These are phyloP conservation scores for Amphirosellinia nigrospora DNA, from an alignment of 495 filamentous ascomycete species.

Conservation along the genomic window DNA sequence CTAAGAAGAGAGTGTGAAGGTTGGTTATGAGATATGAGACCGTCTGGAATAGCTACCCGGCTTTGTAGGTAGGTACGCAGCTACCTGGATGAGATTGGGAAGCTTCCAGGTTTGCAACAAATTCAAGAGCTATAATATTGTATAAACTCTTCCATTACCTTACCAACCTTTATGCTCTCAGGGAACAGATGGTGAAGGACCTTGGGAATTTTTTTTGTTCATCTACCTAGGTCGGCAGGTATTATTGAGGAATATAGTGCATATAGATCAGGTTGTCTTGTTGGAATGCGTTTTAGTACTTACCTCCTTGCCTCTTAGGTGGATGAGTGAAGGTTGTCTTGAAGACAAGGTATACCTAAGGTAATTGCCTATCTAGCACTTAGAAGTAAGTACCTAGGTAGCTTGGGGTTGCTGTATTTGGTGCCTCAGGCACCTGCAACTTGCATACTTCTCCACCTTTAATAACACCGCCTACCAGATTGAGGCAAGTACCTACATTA, in stretches of 20 bases:
- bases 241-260: too few relatives aligned
- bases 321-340: too few relatives aligned
- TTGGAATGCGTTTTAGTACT: not conserved
- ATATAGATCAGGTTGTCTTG: too few relatives aligned
- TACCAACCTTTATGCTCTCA: not conserved
- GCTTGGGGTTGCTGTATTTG: not conserved
- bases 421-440: not conserved
- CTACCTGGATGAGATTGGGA: not conserved
- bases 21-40: not conserved
- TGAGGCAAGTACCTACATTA: not conserved
- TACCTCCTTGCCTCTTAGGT: too few relatives aligned
- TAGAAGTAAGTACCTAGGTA: too few relatives aligned
- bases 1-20: not conserved
- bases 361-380: not conserved
- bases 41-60: not conserved
- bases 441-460: not conserved
- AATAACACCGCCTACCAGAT: constrained; percentile 14
- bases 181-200: too few relatives aligned
- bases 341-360: not conserved
- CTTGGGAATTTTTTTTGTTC: too few relatives aligned
- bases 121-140: not conserved
- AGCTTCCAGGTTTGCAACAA: too few relatives aligned
- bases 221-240: too few relatives aligned
- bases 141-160: not conserved
- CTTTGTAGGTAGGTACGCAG: not conserved